These are phyloP conservation scores for Flaveria linearis DNA, from an alignment of 129 eudicot genomes.

Conservation along the genomic window DNA sequence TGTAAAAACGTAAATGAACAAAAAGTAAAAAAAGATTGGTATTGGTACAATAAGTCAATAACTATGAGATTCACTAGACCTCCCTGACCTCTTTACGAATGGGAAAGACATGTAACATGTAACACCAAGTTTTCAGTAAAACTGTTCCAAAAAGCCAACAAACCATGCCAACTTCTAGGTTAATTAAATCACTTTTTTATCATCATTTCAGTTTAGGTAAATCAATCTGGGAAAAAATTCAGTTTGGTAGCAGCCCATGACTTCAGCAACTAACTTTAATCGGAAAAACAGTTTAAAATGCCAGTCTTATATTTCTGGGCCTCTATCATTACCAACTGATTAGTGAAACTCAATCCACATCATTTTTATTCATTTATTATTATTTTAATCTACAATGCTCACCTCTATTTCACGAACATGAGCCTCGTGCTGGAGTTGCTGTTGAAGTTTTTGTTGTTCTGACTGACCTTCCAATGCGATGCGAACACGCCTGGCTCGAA, in stretches of 20 bases:
- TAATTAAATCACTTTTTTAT: background rate
- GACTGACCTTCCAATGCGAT: slow-evolving; percentile 73
- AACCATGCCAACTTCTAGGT: background rate
- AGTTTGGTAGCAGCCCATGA: background rate
- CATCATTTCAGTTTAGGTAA: background rate
- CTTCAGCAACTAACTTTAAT: background rate
- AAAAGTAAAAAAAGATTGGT: background rate
- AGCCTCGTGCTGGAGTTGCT: slow-evolving; percentile 78
- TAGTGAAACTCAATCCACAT: slow-evolving; percentile 1
- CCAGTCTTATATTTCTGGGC: background rate
- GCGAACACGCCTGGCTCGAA: slow-evolving; percentile 92
- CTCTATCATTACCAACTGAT: background rate
- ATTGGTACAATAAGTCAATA: background rate
- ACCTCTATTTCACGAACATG: slow-evolving; percentile 92
- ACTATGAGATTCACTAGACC: background rate
- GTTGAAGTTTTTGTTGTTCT: slow-evolving; percentile 65
- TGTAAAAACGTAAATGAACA: background rate
- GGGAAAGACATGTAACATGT: background rate
- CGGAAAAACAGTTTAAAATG: background rate
- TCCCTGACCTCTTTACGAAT: background rate
- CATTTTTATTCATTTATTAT: background rate
- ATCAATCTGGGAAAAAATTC: background rate
- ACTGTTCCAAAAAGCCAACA: background rate
- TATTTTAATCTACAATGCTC: background rate
- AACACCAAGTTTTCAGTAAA: slow-evolving; percentile 2